These are phyloP conservation scores for Abortiporus biennis DNA, from an alignment of 1,284 basidiomycete species.

Conservation along the genomic window DNA sequence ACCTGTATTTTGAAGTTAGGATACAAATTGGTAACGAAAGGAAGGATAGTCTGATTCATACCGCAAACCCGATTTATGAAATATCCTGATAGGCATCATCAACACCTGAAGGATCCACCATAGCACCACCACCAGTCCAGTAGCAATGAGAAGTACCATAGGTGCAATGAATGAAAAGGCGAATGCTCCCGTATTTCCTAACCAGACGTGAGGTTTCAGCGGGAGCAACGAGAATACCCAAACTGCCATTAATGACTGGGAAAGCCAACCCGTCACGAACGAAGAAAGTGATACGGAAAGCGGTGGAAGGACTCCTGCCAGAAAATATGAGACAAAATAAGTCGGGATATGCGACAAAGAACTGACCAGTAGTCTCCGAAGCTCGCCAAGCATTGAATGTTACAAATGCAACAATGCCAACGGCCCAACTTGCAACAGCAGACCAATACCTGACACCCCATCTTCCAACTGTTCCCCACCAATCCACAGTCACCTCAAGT, in stretches of 20 bases:
- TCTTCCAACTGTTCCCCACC: constrained; percentile 63
- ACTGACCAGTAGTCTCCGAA: constrained; percentile 28
- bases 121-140: constrained; percentile 53
- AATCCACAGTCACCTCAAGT: constrained; percentile 55
- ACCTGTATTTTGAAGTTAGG: no score
- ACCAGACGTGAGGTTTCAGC: constrained; percentile 42
- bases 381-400: constrained; percentile 46
- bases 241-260: constrained; percentile 30
- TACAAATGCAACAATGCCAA: constrained; percentile 55
- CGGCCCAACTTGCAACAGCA: constrained; percentile 61
- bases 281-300: constrained; percentile 38
- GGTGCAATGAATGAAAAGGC: constrained; percentile 48
- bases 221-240: constrained; percentile 62
- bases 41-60: no score
- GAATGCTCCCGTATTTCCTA: constrained; percentile 51
- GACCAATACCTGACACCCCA: constrained; percentile 69
- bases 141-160: constrained; percentile 45
- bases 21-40: no score
- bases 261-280: constrained; percentile 37
- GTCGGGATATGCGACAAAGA: constrained; percentile 6
- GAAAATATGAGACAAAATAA: constrained; percentile 1
- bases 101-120: constrained; percentile 36
- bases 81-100: constrained; percentile 13
- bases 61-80: background rate
- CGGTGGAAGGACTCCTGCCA: constrained; percentile 36